Conservation (phyloP, 768 basidiomycete species). For the Termitomyces sp. region DNA sequence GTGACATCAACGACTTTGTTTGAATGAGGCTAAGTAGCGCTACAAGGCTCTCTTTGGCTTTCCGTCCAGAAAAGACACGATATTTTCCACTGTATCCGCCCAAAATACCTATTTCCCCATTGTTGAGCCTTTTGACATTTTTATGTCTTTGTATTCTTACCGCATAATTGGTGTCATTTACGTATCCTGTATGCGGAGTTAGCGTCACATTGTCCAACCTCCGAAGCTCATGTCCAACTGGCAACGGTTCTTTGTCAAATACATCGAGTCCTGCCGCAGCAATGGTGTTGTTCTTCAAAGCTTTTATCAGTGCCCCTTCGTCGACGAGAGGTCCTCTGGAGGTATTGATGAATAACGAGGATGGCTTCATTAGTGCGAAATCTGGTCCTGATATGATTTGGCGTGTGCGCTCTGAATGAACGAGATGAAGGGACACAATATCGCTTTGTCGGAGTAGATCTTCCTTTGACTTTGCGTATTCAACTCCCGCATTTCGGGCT, state of each 20-base stretch:
- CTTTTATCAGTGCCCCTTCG: slow-evolving; percentile 49
- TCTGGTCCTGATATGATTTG: slow-evolving; percentile 46
- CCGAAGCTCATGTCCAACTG: slow-evolving; percentile 51
- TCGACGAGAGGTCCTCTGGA: slow-evolving; percentile 65
- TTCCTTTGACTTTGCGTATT: slow-evolving; percentile 45
- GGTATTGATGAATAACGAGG: slow-evolving; percentile 63
- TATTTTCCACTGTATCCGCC: slow-evolving; percentile 55
- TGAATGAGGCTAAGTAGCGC: no score
- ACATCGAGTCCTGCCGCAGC: slow-evolving; percentile 65
- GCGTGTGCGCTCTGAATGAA: slow-evolving; percentile 47
- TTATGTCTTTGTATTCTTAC: slow-evolving; percentile 22
- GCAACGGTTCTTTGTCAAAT: slow-evolving; percentile 63
- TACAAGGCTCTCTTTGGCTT: slow-evolving; percentile 8
- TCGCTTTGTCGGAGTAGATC: slow-evolving; percentile 52
- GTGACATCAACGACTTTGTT: slow-evolving; percentile 8
- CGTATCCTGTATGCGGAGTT: slow-evolving; percentile 61
- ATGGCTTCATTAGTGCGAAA: slow-evolving; percentile 50
- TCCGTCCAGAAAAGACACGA: slow-evolving; percentile 53
- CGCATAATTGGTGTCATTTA: slow-evolving; percentile 47
- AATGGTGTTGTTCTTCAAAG: slow-evolving; percentile 42
- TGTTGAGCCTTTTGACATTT: background rate
- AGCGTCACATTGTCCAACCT: slow-evolving; percentile 50
- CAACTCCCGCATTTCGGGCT: slow-evolving; percentile 48
- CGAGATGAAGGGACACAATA: slow-evolving; percentile 59
- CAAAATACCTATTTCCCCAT: slow-evolving; percentile 39